A percentile compares a stretch with the other conserved stretches of the same genome.
Evolutionary conservation across 345 rosid genomes (phyloP).

Genomic region (Eucalyptus regnans): DNA sequence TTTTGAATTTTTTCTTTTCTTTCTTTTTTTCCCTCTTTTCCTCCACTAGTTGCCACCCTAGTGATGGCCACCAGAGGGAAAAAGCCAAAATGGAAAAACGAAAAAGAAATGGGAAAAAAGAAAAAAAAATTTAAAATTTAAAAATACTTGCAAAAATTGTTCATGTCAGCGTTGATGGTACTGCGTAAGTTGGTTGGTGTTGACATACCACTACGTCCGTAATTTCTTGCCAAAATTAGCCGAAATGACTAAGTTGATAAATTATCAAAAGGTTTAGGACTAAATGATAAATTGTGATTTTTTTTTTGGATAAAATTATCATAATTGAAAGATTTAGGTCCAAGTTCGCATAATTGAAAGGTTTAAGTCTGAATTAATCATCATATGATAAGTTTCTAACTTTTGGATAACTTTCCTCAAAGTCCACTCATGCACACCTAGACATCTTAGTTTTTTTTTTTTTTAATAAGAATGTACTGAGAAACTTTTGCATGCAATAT

Average conservation of each 20-base stretch:
- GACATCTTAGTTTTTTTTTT: too few relatives aligned
- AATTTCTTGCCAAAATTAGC: too few relatives aligned
- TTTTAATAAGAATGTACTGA: not conserved
- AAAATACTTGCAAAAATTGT: not conserved
- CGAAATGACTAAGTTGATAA: fast-evolving
- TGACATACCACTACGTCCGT: too few relatives aligned
- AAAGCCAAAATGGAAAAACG: too few relatives aligned
- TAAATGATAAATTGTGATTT: too few relatives aligned
- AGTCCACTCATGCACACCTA: not conserved
- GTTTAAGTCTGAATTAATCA: too few relatives aligned
- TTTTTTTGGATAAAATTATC: too few relatives aligned
- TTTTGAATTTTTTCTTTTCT: too few relatives aligned
- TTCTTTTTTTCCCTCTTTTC: not conserved
- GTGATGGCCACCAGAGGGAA: not conserved
- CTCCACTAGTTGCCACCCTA: not conserved
- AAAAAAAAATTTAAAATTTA: fast-evolving
- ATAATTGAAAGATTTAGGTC: not conserved
- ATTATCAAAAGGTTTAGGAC: not conserved
- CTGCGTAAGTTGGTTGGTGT: not conserved
- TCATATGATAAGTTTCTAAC: too few relatives aligned
- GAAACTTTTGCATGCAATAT: not conserved
- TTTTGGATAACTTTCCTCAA: too few relatives aligned
- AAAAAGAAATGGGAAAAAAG: too few relatives aligned
- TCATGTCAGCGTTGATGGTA: not conserved
- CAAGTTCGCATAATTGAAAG: not conserved